Base-by-base conservation (phyloP, 2,329 filamentous ascomycete genomes). In the Pseudogymnoascus sp. region DNA sequence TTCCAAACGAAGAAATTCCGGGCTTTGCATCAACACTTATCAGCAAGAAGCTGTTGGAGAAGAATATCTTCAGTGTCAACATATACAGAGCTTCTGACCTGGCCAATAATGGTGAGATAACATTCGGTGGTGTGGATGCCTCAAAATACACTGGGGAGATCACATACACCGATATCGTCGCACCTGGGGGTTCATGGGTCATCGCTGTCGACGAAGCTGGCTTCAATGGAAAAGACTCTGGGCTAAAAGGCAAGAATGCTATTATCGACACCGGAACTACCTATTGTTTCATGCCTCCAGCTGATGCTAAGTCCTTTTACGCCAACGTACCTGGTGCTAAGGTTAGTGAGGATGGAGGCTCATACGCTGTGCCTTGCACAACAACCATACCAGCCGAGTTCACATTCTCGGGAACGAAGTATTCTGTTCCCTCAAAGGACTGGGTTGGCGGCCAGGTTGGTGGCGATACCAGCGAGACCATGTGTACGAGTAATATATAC, bases 231-330 rank as follows among this genome's bases (percentile, higher is more conserved):
- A 79, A 81, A 44, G 76, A 79, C 7, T 80, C 81, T 10, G 66
- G 65, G n/a, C 62, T 71, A 8, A 72, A 69, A 0, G 75, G 73
- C 36, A 84, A 81, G 9, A 73, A 80, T 58, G 89, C 87, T 33
- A 91, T 92, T 71, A 87, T 96, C 67, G 92, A 96, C 74, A 92
- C 90, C 0, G 91, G 91, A 59, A 94, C 91, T 0, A 90, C 87
- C 0, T 94, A 88, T 72, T 83, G 91, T 29, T 86, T 96, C 66
- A 84, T 90, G 5, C 89, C 91, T 0, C 74, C 80, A 0, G 76
- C 77, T 2, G 86, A 92, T 68, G 89, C 91, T 1, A 78, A 81
- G 48, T 79, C 81, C 8, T 71, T 96, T 5, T 90, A 95, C 74
- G 77, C 79, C 33, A 74, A 84, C 31, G 85, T 96, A 36, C 83